Base-by-base conservation (phyloP, 768 basidiomycete species). In the Harrya chromipes region DNA sequence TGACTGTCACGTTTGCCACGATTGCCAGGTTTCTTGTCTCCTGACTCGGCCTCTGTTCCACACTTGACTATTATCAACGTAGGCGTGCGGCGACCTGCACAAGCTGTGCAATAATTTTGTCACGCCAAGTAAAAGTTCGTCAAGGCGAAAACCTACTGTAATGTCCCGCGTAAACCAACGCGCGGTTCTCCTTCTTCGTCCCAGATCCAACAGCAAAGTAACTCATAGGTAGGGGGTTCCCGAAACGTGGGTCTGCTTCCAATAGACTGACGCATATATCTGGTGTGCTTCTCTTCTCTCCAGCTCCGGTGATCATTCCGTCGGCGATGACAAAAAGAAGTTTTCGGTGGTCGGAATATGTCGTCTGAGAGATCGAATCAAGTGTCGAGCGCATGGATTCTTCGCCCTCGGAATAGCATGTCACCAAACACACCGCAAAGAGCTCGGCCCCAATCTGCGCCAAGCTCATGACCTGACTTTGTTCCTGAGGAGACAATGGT, bases 151-250 rank as follows among this genome's bases (percentile, higher is more conserved):
- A 80, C 92, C 65, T 67, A 94, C 93, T 90, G 70, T 98, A 97
- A 74, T 99, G 95, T n/a, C 97, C 97, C 44, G 97, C 97, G 74
- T 99, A 98, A 17, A 98, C 90, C 90, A 97, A 90, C 7, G 95
- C 95, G 47, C 93, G 80, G 60, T 99, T 99, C 64, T 94, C 85
- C 46, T 78, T 79, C 74, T 98, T 97, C 17, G 82, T 71, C 3
- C 97, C 95, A 9, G 86, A 81, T 2, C 93, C 97, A 24, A 99
- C 92, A 2, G 97, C 90, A 48, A 79, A 71, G 63, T 97, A 99
- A 54, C 79, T 84, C 94, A 98, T 95, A 4, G 95, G 92, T 39
- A 83, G 82, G 3, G 97, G 97, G 60, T 97, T 93, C 21, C 95
- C 97, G 62, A 98, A 99, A 13, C 97, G 79, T 21, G 90, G 87